A percentile compares a stretch with the other conserved stretches of the same genome.
These are phyloP conservation scores for Aspergillus tamarii DNA, from an alignment of 2,329 filamentous ascomycete species.

Conservation along the genomic window DNA sequence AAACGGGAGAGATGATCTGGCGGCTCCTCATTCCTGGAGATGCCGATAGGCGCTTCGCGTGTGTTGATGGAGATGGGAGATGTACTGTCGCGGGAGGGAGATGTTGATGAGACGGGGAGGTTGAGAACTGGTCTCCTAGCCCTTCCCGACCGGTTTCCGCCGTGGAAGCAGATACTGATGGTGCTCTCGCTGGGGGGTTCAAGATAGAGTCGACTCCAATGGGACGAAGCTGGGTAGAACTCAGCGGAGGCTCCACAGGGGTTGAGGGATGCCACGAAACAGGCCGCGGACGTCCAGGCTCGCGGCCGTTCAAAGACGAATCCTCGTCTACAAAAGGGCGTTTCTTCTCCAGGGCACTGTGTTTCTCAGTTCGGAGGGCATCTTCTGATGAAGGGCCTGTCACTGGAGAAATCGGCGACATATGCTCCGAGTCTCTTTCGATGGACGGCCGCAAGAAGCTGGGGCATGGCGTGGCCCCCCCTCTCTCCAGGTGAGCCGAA, in stretches of 20 bases:
- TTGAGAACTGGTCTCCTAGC: conserved; percentile 24
- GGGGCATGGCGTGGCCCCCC: conserved; percentile 44
- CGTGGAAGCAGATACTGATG: conserved; percentile 17
- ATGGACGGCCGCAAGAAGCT: conserved; percentile 28
- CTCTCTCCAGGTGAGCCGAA: conserved; percentile 41
- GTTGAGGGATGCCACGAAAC: conserved; percentile 42
- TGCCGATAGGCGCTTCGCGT: conserved; percentile 32
- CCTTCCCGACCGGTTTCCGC: conserved; percentile 27
- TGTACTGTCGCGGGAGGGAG: conserved; percentile 33
- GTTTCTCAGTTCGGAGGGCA: conserved; percentile 26
- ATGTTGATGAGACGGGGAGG: conserved; percentile 27
- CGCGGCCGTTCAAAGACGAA: conserved; percentile 24
- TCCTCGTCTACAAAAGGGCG: conserved; percentile 25
- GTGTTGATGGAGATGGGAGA: conserved; percentile 26
- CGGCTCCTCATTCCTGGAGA: conserved; percentile 37
- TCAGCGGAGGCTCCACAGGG: conserved; percentile 39
- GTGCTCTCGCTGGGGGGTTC: conserved; percentile 38
- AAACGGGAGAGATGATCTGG: conserved; percentile 39
- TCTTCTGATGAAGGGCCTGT: conserved; percentile 35
- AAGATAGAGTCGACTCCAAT: conserved; percentile 47
- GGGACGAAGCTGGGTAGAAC: conserved; percentile 35
- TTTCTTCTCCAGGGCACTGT: conserved; percentile 27
- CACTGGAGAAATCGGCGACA: conserved; percentile 41
- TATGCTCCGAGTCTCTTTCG: conserved; percentile 39
- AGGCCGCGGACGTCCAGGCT: conserved; percentile 33